Conservation (phyloP, 2,329 filamentous ascomycete genomes). For the Lecanicillium sp. region DNA sequence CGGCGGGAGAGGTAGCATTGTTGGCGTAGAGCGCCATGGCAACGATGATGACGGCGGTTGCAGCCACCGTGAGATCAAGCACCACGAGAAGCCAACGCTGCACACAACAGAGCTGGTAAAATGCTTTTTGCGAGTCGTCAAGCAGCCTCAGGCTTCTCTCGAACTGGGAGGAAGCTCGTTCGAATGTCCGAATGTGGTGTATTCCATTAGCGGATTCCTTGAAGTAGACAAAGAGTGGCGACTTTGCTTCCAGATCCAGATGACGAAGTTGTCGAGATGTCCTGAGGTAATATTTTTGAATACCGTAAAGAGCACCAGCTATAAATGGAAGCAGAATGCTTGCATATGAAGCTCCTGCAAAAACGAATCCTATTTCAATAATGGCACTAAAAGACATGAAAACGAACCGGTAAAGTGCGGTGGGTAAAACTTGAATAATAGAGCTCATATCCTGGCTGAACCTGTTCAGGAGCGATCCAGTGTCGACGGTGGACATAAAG, state of each 20-base stretch:
- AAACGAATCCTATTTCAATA: no score
- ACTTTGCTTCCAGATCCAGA: not conserved
- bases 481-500: no score
- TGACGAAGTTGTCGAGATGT: slow-evolving; percentile 2
- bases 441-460: no score
- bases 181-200: not conserved
- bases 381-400: no score
- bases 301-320: not conserved
- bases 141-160: not conserved
- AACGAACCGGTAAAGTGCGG: no score
- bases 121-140: not conserved
- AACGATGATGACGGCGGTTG: not conserved
- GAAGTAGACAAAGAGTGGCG: not conserved
- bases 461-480: no score
- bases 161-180: not conserved
- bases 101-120: not conserved
- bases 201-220: not conserved
- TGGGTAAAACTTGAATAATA: no score
- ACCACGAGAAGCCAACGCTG: slow-evolving; percentile 1
- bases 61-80: not conserved
- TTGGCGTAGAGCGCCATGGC: not conserved
- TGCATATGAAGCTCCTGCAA: no score
- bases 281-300: not conserved
- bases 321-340: not conserved
- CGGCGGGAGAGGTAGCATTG: not conserved